Evolutionary conservation across 2,329 filamentous ascomycete species (phyloP), one percentile per base, ranked within the genome.

Genomic region (Pyrenochaeta sp.): DNA sequence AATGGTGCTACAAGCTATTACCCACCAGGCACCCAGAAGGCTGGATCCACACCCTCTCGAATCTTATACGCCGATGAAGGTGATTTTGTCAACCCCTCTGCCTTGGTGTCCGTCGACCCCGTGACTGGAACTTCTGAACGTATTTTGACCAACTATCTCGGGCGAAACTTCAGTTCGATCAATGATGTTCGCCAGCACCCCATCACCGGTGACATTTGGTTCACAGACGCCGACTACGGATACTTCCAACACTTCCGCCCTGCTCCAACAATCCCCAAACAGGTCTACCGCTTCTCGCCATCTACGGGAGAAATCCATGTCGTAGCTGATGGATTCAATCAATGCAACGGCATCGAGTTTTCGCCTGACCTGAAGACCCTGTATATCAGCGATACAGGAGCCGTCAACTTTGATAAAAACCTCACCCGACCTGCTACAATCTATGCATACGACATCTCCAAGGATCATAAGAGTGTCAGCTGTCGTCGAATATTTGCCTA

Each of bases 401-500:
- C 74, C n/a, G 51, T 57, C 20, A 41, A 59, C 6, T 56, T 65
- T 26, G 48, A 20, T 14, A 45, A 53, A 10, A 73, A 77, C 39
- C 30, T 60, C 11, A 74, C 73, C 1, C 58, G 67, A 1, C 74
- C 74, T 2, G 68, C 71, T 0, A 70, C 69, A 0, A 70, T 77
- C 15, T 77, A 76, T 36, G 70, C 72, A 0, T 77, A 68, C 36
- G 72, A 77, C 31, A 47, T 77, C 17, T 63, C 65, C 1, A 64
- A 71, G 28, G 65, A 72, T 44, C 56, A 57, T 17, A 72, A 69
- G 53, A 48, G 57, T 2, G 40, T 77, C 30, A 37, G 54, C 9
- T 69, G 72, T 38, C 53, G 73, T 1, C 52, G 67, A 42, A 74
- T 77, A 0, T 87, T 88, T 56, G 82, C 84, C 0, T 84, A 78